A percentile compares a stretch with the other conserved stretches of the same genome.
These are phyloP conservation scores for Populus tomentosa DNA, from an alignment of 441 rosid species.

Conservation along the genomic window DNA sequence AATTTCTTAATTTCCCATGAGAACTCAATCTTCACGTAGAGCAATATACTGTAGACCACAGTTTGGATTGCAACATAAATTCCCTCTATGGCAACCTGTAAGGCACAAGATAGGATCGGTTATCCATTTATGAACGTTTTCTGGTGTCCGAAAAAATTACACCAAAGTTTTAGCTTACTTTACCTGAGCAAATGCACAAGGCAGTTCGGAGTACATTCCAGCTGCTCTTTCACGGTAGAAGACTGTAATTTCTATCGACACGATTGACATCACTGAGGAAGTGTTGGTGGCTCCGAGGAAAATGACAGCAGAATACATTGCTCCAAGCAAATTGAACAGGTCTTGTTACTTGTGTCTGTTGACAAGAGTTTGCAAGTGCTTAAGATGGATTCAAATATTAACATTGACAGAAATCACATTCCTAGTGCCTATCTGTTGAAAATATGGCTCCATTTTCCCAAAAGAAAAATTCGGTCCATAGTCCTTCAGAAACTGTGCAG, in stretches of 20 bases:
- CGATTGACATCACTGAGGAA: constrained; percentile 53
- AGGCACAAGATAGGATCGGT: background rate
- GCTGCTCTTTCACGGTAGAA: constrained; percentile 92
- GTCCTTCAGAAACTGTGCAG: background rate
- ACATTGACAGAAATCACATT: background rate
- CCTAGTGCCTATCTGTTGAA: background rate
- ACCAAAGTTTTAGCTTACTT: background rate
- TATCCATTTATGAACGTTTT: no score
- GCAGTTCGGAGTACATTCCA: constrained; percentile 71
- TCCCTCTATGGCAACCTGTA: constrained; percentile 51
- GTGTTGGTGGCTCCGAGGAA: constrained; percentile 85
- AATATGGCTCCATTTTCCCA: background rate
- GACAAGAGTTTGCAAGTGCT: background rate
- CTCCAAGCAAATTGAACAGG: constrained; percentile 53
- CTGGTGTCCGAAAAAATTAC: background rate
- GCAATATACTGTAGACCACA: constrained; percentile 37
- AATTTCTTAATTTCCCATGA: constrained; percentile 26
- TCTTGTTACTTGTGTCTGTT: constrained; percentile 43
- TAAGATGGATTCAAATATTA: background rate
- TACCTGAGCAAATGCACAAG: constrained; percentile 69
- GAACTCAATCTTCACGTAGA: constrained; percentile 59
- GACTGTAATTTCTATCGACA: constrained; percentile 71
- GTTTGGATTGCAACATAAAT: constrained; percentile 61
- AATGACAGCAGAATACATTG: constrained; percentile 55
- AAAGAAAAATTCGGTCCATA: background rate